A percentile compares a stretch with the other conserved stretches of the same genome.
Evolutionary conservation across 768 basidiomycete genomes (phyloP).

Genomic region (Agrocybe pediades): DNA sequence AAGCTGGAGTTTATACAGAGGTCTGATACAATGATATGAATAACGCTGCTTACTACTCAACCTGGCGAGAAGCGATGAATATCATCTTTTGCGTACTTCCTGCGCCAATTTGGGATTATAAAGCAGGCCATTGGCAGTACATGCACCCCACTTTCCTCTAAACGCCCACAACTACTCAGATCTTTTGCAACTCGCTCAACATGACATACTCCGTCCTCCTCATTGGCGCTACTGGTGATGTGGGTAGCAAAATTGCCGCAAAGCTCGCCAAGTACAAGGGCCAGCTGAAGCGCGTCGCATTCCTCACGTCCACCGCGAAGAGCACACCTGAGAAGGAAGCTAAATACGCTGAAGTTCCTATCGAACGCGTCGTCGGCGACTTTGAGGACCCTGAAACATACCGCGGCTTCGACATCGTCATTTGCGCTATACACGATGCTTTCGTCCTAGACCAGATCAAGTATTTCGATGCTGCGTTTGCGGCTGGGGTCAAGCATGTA

Average conservation of each 20-base stretch:
- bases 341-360: conserved; percentile 6
- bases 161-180: too few relatives aligned
- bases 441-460: conserved; percentile 3
- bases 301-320: conserved; percentile 4
- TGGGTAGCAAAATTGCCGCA: conserved; percentile 5
- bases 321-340: conserved; percentile 7
- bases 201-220: conserved; percentile 8
- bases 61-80: too few relatives aligned
- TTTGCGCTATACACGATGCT: conserved; percentile 1
- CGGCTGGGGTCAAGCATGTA: conserved; percentile 9
- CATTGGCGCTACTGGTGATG: conserved; percentile 8
- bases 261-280: conserved; percentile 6
- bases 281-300: conserved; percentile 10
- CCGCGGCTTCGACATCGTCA: conserved; percentile 9
- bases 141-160: too few relatives aligned
- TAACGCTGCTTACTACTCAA: too few relatives aligned
- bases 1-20: too few relatives aligned
- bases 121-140: too few relatives aligned
- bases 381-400: conserved; percentile 8
- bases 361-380: conserved; percentile 2
- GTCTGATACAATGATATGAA: too few relatives aligned
- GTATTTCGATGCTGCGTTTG: conserved; percentile 10
- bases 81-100: too few relatives aligned
- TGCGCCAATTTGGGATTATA: too few relatives aligned
- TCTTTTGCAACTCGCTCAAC: too few relatives aligned